Evolutionary conservation across 2,329 filamentous ascomycete species (phyloP).

Genomic region (Ambrosiella xylebori): DNA sequence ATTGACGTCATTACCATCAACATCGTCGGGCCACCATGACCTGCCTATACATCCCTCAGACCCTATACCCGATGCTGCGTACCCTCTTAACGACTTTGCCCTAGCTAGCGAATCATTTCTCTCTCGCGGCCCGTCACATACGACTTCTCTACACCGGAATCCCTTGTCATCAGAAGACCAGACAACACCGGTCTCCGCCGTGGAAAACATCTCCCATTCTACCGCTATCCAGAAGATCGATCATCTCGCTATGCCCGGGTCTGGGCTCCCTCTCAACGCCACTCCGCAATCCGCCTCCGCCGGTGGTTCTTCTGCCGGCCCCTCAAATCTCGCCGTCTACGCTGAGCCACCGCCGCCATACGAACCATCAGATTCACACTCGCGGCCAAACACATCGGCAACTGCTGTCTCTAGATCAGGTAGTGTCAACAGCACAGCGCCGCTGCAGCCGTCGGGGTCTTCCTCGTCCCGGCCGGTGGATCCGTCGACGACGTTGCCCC

Average conservation of each 20-base stretch:
- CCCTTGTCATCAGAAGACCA: neutral
- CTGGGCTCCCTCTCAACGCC: slow-evolving; percentile 5
- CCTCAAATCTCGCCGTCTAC: neutral
- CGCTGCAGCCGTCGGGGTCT: slow-evolving; percentile 1
- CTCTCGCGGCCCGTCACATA: neutral
- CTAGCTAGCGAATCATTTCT: neutral
- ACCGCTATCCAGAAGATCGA: slow-evolving; percentile 6
- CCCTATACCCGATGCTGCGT: slow-evolving; percentile 12
- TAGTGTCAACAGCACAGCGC: slow-evolving; percentile 6
- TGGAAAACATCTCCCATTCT: neutral
- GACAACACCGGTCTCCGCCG: neutral
- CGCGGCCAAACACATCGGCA: slow-evolving; percentile 5
- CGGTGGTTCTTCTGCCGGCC: neutral
- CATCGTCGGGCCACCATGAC: slow-evolving; percentile 1
- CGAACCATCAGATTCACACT: slow-evolving; percentile 8
- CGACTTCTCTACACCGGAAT: neutral
- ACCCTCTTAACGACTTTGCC: slow-evolving; percentile 11
- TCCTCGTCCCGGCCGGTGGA: neutral
- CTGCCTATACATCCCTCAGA: slow-evolving; percentile 12
- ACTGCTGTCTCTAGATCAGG: slow-evolving; percentile 1
- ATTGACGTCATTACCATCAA: neutral
- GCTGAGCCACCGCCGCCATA: slow-evolving; percentile 10
- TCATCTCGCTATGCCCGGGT: slow-evolving; percentile 12
- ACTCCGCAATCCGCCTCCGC: slow-evolving; percentile 6
- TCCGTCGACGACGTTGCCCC: neutral